Conservation (phyloP, 2,329 filamentous ascomycete species). For the Coniochaeta sp. region DNA sequence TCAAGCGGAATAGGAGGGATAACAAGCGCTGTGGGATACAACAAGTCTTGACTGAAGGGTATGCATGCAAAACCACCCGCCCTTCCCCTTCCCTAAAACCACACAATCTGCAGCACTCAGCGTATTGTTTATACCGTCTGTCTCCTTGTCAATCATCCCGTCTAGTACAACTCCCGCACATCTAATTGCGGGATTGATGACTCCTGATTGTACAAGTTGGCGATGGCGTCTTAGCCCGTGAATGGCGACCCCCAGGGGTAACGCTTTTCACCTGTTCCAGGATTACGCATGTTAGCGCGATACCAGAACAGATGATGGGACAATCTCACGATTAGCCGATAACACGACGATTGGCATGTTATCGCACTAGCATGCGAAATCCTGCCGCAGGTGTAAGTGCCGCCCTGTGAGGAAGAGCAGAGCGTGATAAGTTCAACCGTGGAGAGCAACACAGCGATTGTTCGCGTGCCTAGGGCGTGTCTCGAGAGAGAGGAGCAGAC, state of each 20-base stretch:
- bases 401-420: background rate
- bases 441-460: constrained; percentile 4
- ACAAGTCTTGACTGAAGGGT: constrained; percentile 14
- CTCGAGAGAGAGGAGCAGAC: background rate
- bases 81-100: constrained; percentile 10
- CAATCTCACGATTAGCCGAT: no score
- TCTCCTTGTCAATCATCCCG: constrained; percentile 11
- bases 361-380: no score
- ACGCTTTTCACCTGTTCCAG: no score
- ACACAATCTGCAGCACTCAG: constrained; percentile 10
- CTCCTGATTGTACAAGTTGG: background rate
- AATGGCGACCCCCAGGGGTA: background rate
- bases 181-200: constrained; percentile 5
- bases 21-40: constrained; percentile 4
- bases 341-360: no score
- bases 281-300: no score
- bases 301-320: no score
- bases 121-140: constrained; percentile 12
- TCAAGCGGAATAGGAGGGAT: background rate
- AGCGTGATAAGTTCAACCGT: background rate
- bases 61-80: constrained; percentile 14
- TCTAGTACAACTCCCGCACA: constrained; percentile 11
- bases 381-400: no score
- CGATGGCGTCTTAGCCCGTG: background rate
- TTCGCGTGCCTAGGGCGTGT: background rate